Percentiles rank a stretch among this genome's conserved stretches.
These are phyloP conservation scores for Aspergillus indologenus DNA, from an alignment of 495 filamentous ascomycete species.

Conservation along the genomic window DNA sequence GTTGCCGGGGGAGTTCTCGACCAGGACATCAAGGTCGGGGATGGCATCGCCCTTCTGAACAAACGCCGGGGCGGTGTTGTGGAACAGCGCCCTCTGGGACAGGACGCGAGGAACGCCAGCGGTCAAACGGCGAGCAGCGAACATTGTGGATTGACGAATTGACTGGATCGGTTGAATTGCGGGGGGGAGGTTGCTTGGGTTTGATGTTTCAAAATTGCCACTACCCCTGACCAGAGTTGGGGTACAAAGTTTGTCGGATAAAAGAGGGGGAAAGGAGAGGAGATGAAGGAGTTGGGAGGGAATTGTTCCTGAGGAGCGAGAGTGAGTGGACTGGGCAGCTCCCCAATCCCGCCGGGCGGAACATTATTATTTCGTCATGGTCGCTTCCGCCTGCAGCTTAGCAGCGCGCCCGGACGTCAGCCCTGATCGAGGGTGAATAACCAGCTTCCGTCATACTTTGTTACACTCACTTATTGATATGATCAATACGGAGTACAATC, in stretches of 20 bases:
- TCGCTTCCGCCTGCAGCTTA: slow-evolving; percentile 3
- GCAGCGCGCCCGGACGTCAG: slow-evolving; percentile 3
- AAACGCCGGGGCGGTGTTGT: slow-evolving; percentile 54
- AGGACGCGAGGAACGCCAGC: slow-evolving; percentile 34
- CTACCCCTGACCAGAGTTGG: not conserved
- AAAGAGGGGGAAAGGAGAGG: not conserved
- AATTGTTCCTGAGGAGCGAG: slow-evolving; percentile 1
- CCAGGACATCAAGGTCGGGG: slow-evolving; percentile 59
- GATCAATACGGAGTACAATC: not conserved
- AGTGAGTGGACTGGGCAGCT: not conserved
- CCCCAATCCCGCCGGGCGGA: not conserved
- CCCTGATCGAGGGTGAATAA: not conserved
- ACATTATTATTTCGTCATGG: slow-evolving; percentile 7
- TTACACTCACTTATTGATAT: too few species aligned
- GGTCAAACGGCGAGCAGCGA: slow-evolving; percentile 42
- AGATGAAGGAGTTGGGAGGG: too few species aligned
- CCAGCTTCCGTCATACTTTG: too few species aligned
- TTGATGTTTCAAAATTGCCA: not conserved
- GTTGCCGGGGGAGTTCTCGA: slow-evolving; percentile 65
- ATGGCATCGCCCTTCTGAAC: slow-evolving; percentile 60
- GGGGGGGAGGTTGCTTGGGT: not conserved
- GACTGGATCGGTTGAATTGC: not conserved
- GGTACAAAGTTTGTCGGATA: not conserved
- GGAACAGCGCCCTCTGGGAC: slow-evolving; percentile 41
- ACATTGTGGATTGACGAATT: slow-evolving; percentile 30